These are phyloP conservation scores for Aspergillus pseudoglaucus DNA, from an alignment of 2,329 filamentous ascomycete genomes.

Conservation along the genomic window DNA sequence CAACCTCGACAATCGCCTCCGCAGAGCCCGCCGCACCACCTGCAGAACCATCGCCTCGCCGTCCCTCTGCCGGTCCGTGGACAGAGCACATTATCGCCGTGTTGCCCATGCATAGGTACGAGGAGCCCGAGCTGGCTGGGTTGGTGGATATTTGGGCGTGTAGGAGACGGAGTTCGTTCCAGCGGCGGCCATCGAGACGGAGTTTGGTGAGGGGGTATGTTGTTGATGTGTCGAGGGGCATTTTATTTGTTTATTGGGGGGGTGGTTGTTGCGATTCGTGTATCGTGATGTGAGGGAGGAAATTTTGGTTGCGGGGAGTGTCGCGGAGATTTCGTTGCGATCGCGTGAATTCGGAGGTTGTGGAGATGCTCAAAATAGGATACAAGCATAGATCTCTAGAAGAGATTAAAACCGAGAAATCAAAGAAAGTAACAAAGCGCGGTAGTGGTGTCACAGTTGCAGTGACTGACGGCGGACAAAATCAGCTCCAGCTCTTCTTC, in stretches of 20 bases:
- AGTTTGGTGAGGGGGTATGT: slow-evolving; percentile 82
- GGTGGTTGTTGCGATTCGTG: neutral
- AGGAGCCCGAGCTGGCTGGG: slow-evolving; percentile 84
- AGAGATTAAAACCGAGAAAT: neutral
- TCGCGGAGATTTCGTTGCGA: no score
- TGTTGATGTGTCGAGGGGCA: slow-evolving; percentile 92
- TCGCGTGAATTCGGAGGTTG: no score
- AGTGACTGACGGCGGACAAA: neutral
- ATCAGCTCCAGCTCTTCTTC: slow-evolving; percentile 16
- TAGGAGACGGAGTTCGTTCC: slow-evolving; percentile 91
- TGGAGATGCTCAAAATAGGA: no score
- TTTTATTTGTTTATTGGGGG: slow-evolving; percentile 31
- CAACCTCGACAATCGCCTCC: slow-evolving; percentile 67
- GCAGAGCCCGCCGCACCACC: slow-evolving; percentile 40
- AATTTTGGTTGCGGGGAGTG: neutral
- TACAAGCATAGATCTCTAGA: no score
- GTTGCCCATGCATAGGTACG: slow-evolving; percentile 94
- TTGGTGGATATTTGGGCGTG: slow-evolving; percentile 88
- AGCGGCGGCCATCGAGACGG: slow-evolving; percentile 76
- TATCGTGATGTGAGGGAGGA: neutral
- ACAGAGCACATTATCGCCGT: slow-evolving; percentile 95
- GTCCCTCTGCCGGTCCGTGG: slow-evolving; percentile 70
- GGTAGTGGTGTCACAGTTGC: neutral
- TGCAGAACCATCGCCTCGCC: slow-evolving; percentile 41
- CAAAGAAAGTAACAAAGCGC: neutral